These are phyloP conservation scores for Rossbeevera mucosa DNA, from an alignment of 768 basidiomycete species.

Conservation along the genomic window DNA sequence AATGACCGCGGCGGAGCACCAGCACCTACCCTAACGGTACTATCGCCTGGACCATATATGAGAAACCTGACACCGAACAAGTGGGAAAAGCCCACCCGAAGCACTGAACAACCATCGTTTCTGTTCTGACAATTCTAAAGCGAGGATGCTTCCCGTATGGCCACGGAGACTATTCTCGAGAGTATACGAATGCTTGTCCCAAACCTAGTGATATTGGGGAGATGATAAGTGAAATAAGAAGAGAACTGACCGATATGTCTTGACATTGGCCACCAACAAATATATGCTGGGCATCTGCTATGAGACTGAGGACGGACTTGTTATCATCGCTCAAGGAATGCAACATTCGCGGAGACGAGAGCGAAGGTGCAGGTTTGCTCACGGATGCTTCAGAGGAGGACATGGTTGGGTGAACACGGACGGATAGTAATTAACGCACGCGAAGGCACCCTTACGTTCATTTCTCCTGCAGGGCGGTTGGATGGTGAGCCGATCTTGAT, in stretches of 20 bases:
- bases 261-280: constrained; percentile 79
- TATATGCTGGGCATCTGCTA: constrained; percentile 66
- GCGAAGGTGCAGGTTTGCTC: constrained; percentile 49
- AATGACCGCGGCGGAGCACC: not conserved
- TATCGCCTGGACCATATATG: constrained; percentile 60
- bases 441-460: constrained; percentile 18
- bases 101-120: constrained; percentile 87
- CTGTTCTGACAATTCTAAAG: constrained; percentile 69
- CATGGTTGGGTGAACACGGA: constrained; percentile 7
- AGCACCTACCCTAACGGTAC: constrained; percentile 69
- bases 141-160: constrained; percentile 81
- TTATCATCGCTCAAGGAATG: constrained; percentile 69
- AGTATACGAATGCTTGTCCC: constrained; percentile 70
- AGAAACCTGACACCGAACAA: not conserved
- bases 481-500: constrained; percentile 2
- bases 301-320: constrained; percentile 71
- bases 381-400: constrained; percentile 45
- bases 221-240: not conserved
- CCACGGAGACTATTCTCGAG: constrained; percentile 68
- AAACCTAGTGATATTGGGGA: constrained; percentile 55
- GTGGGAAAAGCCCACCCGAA: constrained; percentile 51
- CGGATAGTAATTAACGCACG: constrained; percentile 19
- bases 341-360: constrained; percentile 45
- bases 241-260: constrained; percentile 61
- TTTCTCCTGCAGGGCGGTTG: constrained; percentile 1